phyloP scores from a whole-genome alignment of 2,329 filamentous ascomycete genomes.

The Pseudogymnoascus sp. region DNA sequence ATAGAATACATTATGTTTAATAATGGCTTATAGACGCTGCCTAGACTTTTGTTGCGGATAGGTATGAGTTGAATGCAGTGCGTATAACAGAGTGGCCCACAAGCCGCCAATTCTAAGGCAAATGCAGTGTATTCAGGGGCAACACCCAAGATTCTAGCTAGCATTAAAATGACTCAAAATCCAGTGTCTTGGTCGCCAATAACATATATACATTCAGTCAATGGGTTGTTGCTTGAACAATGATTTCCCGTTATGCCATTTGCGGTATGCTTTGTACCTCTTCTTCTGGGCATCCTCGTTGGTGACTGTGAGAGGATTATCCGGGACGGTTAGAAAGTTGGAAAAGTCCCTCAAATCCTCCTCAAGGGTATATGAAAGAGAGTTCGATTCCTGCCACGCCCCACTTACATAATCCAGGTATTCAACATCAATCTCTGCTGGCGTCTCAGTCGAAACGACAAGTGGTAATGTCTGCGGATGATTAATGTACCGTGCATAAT shows the following conservation, averaged over 20 bases:
- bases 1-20: not conserved
- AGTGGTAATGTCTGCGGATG: constrained; percentile 86
- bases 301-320: constrained; percentile 79
- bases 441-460: constrained; percentile 61
- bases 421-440: constrained; percentile 53
- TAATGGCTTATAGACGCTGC: not conserved
- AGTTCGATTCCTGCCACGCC: constrained; percentile 47
- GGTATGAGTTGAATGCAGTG: not conserved
- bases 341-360: constrained; percentile 65
- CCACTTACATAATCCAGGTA: constrained; percentile 72
- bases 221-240: constrained; percentile 83
- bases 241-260: constrained; percentile 91
- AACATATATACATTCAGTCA: constrained; percentile 26
- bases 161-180: not conserved
- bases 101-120: not conserved
- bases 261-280: constrained; percentile 89
- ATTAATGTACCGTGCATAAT: constrained; percentile 80
- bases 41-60: not conserved
- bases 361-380: constrained; percentile 35
- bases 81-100: not conserved
- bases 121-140: not conserved
- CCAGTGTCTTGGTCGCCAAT: not conserved
- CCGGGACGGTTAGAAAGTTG: constrained; percentile 66
- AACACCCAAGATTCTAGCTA: not conserved
- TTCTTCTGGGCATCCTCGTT: constrained; percentile 86